Evolutionary conservation across 257 asterid species (phyloP).

Genomic region (Echites panduratus): DNA sequence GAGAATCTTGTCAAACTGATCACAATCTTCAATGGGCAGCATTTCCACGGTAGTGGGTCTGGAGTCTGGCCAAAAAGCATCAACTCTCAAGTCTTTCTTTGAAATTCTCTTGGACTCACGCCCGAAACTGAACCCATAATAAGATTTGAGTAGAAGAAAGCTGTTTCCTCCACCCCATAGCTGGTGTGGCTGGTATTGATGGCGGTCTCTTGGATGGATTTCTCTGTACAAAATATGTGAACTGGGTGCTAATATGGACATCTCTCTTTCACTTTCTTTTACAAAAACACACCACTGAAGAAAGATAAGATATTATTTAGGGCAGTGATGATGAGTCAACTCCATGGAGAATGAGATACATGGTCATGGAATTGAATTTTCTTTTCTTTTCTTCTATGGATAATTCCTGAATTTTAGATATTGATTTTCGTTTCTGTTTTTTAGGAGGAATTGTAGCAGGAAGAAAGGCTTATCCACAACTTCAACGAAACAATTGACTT

Average conservation of each 20-base stretch:
- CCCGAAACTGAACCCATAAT: conserved; percentile 36
- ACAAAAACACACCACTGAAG: not conserved
- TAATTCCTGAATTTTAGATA: not conserved
- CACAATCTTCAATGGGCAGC: conserved; percentile 46
- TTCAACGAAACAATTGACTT: too few relatives aligned
- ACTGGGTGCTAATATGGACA: conserved; percentile 65
- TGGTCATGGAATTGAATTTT: not conserved
- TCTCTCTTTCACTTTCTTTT: conserved; percentile 13
- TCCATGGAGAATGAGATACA: not conserved
- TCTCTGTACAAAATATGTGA: conserved; percentile 55
- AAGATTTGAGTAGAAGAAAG: conserved; percentile 26
- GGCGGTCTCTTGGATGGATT: conserved; percentile 32
- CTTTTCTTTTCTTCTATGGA: not conserved
- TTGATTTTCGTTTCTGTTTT: not conserved
- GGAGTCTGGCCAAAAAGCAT: conserved; percentile 45
- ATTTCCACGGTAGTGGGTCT: conserved; percentile 39
- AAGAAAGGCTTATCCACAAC: not conserved
- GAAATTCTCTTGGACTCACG: conserved; percentile 25
- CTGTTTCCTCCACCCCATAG: conserved; percentile 25
- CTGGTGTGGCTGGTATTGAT: conserved; percentile 23
- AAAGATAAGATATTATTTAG: conserved; percentile 7
- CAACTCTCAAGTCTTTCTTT: conserved; percentile 19
- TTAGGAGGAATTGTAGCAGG: not conserved
- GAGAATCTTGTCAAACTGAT: conserved; percentile 65
- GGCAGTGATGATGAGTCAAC: not conserved